Evolutionary conservation across 441 rosid species (phyloP).

Genomic region (Sinapis alba): DNA sequence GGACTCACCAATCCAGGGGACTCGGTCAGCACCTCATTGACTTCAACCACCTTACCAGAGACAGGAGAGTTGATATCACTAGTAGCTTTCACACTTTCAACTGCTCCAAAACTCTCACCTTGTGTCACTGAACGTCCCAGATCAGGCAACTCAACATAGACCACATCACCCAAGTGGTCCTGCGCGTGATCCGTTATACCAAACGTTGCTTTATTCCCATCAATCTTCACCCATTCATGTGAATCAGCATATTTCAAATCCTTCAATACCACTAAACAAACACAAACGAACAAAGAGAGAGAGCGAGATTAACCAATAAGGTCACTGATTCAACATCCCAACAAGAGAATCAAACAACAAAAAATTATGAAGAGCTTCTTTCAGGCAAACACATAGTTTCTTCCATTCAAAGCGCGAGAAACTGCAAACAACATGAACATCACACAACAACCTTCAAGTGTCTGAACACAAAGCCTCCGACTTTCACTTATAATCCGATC

Average conservation of each 20-base stretch:
- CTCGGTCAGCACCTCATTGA: slow-evolving; percentile 59
- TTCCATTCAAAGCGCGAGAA: not conserved
- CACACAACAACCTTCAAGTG: not conserved
- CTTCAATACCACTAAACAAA: slow-evolving; percentile 57
- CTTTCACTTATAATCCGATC: not conserved
- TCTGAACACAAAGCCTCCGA: not conserved
- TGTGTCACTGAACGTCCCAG: slow-evolving; percentile 63
- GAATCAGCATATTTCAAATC: slow-evolving; percentile 81
- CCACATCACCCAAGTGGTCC: slow-evolving; percentile 96
- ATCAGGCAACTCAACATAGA: slow-evolving; percentile 88
- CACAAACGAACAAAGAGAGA: not conserved
- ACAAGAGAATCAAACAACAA: not conserved
- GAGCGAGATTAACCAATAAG: not conserved
- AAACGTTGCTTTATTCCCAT: slow-evolving; percentile 68
- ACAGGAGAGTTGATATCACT: slow-evolving; percentile 90
- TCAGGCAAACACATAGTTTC: not conserved
- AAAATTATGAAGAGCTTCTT: not conserved
- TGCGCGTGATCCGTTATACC: slow-evolving; percentile 98
- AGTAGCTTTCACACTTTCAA: slow-evolving; percentile 97
- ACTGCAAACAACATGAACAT: not conserved
- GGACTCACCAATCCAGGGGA: slow-evolving; percentile 84
- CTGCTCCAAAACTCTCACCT: slow-evolving; percentile 85
- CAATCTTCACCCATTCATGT: slow-evolving; percentile 95
- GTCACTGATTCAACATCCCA: not conserved
- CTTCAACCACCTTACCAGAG: slow-evolving; percentile 78